Evolutionary conservation across 441 rosid species (phyloP), one percentile per base, ranked within the genome.

Genomic region (California macrophylla): DNA sequence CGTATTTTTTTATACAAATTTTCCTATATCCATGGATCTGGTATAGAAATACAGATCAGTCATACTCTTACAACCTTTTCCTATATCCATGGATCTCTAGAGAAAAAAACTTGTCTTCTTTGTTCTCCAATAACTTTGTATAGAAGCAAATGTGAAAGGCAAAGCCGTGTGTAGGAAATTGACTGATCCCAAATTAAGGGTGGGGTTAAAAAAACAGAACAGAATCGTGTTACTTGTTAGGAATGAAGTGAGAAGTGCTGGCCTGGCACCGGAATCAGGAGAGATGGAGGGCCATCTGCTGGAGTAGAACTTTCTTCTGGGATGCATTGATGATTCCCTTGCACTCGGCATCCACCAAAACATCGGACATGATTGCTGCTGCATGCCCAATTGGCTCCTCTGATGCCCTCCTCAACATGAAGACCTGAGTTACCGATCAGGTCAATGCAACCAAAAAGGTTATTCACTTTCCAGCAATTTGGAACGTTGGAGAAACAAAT

Each of bases 351-450:
- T 87, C 87, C 3, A 81, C 86, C 69, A 87, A 75, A 1, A 87
- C 88, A 67, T 87, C 92, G 3, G 87, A 75, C 84, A 87, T 82
- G 68, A 84, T 86, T 21, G 92, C 90, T 25, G 83, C 84, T 0
- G 90, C 87, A 70, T 85, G 92, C 8, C 88, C 92, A 63, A 82
- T 61, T 1, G 90, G 92, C 73, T 84, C 90, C 66, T 86, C 93
- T 0, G 84, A 74, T 30, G 89, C 85, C 78, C 86, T 83, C 76
- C 85, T 82, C 78, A 87, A 75, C 89, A 86, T 87, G 81, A 87
- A 87, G n/a, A 81, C 89, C 93, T 87, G 1, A 8, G n/a, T 24
- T 21, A 12, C 29, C 20, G 67, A 63, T 38, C 61, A 61, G 67
- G 64, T 38, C 61, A 61, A 9, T 71, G 54, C 66, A 67, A 28